phyloP scores from a whole-genome alignment of 352 stramenopile genomes.

The Phytophthora chlamydospora region DNA sequence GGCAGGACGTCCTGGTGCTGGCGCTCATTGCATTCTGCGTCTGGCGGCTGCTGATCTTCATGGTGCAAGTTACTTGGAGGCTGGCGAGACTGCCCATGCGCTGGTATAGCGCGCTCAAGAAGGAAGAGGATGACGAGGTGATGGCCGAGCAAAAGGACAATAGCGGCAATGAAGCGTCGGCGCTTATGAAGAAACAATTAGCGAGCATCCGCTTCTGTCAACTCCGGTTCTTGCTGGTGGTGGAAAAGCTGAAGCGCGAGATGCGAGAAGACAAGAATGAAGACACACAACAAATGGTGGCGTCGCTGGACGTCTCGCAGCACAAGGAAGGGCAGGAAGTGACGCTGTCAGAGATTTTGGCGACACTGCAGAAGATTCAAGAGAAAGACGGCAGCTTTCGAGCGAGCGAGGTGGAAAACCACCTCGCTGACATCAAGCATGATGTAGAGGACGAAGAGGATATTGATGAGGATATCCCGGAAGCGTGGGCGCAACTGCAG shows the following conservation, averaged over 20 bases:
- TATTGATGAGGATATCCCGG: slow-evolving; percentile 15
- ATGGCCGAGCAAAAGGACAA: slow-evolving; percentile 5
- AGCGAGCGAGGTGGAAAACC: slow-evolving; percentile 31
- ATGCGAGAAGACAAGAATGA: slow-evolving; percentile 31
- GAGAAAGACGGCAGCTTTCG: slow-evolving; percentile 38
- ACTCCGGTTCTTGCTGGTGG: slow-evolving; percentile 47
- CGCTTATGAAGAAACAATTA: slow-evolving; percentile 28
- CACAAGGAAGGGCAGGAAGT: slow-evolving; percentile 27
- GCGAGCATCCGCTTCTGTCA: slow-evolving; percentile 48
- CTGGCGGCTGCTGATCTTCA: slow-evolving; percentile 34
- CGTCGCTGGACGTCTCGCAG: slow-evolving; percentile 25
- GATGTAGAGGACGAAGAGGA: slow-evolving; percentile 30
- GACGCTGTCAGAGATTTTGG: slow-evolving; percentile 45
- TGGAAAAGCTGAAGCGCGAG: slow-evolving; percentile 57
- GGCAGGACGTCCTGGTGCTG: slow-evolving; percentile 53
- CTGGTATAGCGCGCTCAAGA: slow-evolving; percentile 25
- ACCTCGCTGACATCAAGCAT: slow-evolving; percentile 36
- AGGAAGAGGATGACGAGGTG: slow-evolving; percentile 4
- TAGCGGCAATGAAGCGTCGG: background rate
- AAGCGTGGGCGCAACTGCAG: slow-evolving; percentile 43
- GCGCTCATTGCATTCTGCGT: slow-evolving; percentile 43
- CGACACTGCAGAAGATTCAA: slow-evolving; percentile 42
- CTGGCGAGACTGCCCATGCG: slow-evolving; percentile 32
- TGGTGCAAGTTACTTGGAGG: slow-evolving; percentile 35
- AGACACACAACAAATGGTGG: slow-evolving; percentile 44